These are phyloP conservation scores for Leishmania martiniquensis DNA, from an alignment of 208 protist species.

Conservation along the genomic window DNA sequence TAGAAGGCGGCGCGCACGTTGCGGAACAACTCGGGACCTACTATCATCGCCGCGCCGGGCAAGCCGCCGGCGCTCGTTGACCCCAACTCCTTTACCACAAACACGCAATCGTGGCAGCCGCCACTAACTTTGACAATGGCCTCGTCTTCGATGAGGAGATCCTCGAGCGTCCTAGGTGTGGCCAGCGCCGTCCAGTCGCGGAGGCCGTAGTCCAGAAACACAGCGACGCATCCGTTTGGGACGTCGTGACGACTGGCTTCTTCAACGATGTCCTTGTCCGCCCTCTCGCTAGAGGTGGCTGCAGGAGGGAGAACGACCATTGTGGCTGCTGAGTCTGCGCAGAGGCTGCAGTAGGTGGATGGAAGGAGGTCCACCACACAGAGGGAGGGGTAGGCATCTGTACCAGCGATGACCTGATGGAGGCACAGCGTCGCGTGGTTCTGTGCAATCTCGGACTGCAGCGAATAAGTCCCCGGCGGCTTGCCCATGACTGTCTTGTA, in stretches of 20 bases:
- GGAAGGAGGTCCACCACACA: slow-evolving; percentile 67
- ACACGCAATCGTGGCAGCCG: slow-evolving; percentile 36
- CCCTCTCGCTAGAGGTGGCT: not conserved
- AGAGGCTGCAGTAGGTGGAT: slow-evolving; percentile 43
- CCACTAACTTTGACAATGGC: slow-evolving; percentile 40
- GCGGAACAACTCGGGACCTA: slow-evolving; percentile 58
- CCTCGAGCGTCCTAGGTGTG: slow-evolving; percentile 18
- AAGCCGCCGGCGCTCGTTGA: not conserved
- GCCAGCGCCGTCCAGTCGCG: slow-evolving; percentile 34
- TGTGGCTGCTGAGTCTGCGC: slow-evolving; percentile 38
- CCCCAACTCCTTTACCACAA: slow-evolving; percentile 26
- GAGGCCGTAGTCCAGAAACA: slow-evolving; percentile 47
- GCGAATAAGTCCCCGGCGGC: slow-evolving; percentile 44
- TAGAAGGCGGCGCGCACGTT: slow-evolving; percentile 58
- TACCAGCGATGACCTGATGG: slow-evolving; percentile 34
- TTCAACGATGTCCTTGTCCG: not conserved
- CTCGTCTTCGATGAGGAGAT: slow-evolving; percentile 38
- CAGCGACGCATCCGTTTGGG: slow-evolving; percentile 12
- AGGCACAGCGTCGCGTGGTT: slow-evolving; percentile 33
- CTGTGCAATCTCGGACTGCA: slow-evolving; percentile 38
- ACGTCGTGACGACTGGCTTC: not conserved
- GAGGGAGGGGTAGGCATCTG: slow-evolving; percentile 44
- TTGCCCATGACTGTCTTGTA: slow-evolving; percentile 50
- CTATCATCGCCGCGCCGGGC: slow-evolving; percentile 10
- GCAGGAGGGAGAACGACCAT: slow-evolving; percentile 68